phyloP scores from a whole-genome alignment of 2,329 filamentous ascomycete species.

The Exophiala sideris region DNA sequence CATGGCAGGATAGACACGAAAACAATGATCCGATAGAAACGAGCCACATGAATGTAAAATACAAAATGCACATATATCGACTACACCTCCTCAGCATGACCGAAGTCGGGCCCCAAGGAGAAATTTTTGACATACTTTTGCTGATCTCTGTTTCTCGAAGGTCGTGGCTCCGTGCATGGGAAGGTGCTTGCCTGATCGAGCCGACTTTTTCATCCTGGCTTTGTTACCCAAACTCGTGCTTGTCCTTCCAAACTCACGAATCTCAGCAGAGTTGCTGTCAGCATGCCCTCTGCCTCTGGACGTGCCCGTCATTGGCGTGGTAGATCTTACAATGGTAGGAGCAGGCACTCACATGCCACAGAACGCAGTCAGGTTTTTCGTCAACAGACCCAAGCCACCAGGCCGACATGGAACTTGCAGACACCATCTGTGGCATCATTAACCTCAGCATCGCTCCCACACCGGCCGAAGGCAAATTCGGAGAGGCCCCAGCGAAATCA shows the following conservation, averaged over 20 bases:
- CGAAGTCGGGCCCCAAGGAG: no score
- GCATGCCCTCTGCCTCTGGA: background rate
- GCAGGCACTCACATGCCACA: background rate
- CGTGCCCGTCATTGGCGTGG: background rate
- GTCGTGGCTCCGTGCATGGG: no score
- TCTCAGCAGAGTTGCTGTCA: background rate
- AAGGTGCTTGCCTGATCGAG: no score
- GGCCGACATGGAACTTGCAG: background rate
- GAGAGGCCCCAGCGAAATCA: background rate
- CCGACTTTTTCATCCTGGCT: background rate
- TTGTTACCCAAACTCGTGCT: background rate
- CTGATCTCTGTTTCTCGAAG: no score
- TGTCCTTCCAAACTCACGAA: background rate
- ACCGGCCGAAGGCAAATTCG: background rate
- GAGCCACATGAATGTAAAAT: background rate
- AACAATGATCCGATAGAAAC: slow-evolving; percentile 10
- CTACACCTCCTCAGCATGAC: background rate
- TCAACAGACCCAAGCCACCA: background rate
- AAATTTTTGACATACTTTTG: background rate
- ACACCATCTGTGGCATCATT: background rate
- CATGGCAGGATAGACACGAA: background rate
- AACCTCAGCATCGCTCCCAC: background rate
- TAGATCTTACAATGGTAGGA: background rate
- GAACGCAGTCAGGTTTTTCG: background rate
- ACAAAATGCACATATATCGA: background rate